Percentiles rank a stretch among this genome's conserved stretches.
These are phyloP conservation scores for Nemophila menziesii DNA, from an alignment of 257 asterid species.

Conservation along the genomic window DNA sequence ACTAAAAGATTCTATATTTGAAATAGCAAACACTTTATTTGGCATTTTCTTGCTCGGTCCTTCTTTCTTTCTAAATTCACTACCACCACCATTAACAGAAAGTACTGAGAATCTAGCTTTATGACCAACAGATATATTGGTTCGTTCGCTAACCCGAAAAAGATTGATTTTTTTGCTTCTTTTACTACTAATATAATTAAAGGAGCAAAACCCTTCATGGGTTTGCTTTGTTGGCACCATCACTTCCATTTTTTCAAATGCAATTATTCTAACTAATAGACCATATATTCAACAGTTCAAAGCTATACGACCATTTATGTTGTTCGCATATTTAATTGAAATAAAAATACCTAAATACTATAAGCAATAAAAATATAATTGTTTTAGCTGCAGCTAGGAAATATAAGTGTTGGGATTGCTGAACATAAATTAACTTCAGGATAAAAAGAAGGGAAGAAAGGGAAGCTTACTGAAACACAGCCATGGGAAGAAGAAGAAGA, in stretches of 20 bases:
- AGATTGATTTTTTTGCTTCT: slow-evolving; percentile 9
- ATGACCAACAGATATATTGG: slow-evolving; percentile 8
- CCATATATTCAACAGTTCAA: neutral
- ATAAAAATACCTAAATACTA: neutral
- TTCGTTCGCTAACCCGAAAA: slow-evolving; percentile 15
- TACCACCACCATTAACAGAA: slow-evolving; percentile 5
- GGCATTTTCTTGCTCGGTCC: slow-evolving; percentile 17
- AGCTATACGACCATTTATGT: neutral
- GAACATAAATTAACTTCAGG: neutral
- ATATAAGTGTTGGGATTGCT: neutral
- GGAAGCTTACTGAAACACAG: neutral
- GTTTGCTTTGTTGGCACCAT: slow-evolving; percentile 37
- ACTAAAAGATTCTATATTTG: slow-evolving; percentile 27
- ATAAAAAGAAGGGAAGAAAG: neutral
- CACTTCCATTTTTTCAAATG: slow-evolving; percentile 36
- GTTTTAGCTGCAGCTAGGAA: neutral
- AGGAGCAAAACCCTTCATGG: slow-evolving; percentile 35
- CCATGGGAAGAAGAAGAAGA: neutral
- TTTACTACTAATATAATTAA: slow-evolving; percentile 12
- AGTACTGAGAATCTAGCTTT: slow-evolving; percentile 4
- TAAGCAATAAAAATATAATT: neutral
- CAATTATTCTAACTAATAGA: neutral
- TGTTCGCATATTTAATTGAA: neutral
- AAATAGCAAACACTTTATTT: slow-evolving; percentile 32
- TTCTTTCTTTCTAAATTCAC: slow-evolving; percentile 18